Base-by-base conservation (phyloP, 75 land plant species). In the Ceratopteris richardii region DNA sequence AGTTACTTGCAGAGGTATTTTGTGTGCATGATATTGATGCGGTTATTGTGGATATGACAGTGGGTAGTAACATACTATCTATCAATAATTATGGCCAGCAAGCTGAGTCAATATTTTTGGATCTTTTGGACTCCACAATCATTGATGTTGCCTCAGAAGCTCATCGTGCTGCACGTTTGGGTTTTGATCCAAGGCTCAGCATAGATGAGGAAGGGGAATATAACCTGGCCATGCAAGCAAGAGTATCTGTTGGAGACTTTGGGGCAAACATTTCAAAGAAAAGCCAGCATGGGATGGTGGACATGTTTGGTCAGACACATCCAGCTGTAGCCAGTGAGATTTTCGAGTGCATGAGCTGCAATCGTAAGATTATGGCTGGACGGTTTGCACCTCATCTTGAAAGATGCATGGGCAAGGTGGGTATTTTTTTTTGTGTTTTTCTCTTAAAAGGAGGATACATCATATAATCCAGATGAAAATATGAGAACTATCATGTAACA, bases 381-480 rank as follows among this genome's bases (percentile, higher is more conserved):
- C 77, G 85, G 21, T 93, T 93, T 75, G 98, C 94, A 47, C 98
- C 98, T 64, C 98, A 93, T 63, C 63, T 93, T 30, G 98, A 93
- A 70, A 93, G 88, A 54, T 93, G 98, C 68, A 88, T 88, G 98
- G 97, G 97, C 43, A 92, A 88, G 97, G 97, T 88, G 56, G 25
- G 40, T 18, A 12, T 20, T 59, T 14, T 29, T 19, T 24, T 33
- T 4, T 33, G 9, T 3, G 37, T 33, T 33, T 33, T 33, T 9
- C 7, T 33, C 9, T 4, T 3, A 9, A 33, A 33, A 33, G 37
- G 37, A n/a, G n/a, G n/a, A n/a, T n/a, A n/a, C n/a, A n/a, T n/a
- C n/a, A n/a, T n/a, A n/a, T n/a, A n/a, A n/a, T n/a, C n/a, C n/a
- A n/a, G n/a, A n/a, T n/a, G n/a, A n/a, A n/a, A n/a, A n/a, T n/a